Conservation (phyloP, 176 grass and related monocot genomes). For the Rhipidocladum racemiflorum region DNA sequence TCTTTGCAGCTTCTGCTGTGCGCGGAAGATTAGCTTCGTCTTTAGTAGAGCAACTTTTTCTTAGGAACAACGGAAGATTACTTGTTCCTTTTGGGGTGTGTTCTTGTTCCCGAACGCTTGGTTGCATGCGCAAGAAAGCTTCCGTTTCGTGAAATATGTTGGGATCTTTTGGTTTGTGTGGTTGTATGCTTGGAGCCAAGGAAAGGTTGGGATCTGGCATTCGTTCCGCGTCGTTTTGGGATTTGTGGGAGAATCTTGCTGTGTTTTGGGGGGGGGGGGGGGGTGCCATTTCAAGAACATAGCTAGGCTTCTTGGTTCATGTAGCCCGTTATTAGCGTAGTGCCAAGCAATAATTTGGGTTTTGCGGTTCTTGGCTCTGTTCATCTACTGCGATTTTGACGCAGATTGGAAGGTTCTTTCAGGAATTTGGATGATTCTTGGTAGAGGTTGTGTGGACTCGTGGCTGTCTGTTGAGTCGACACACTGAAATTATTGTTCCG, state of each 20-base stretch:
- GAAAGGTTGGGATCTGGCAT: neutral
- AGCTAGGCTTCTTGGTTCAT: conserved; percentile 7
- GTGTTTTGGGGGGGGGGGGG: no score
- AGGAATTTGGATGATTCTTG: neutral
- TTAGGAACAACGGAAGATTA: neutral
- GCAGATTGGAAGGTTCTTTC: neutral
- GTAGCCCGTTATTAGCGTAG: neutral
- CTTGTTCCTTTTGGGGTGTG: neutral
- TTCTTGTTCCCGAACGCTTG: neutral
- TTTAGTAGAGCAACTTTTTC: neutral
- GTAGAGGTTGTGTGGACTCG: neutral
- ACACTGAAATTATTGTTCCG: neutral
- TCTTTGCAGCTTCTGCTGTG: neutral
- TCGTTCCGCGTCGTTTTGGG: neutral
- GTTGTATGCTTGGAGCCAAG: neutral
- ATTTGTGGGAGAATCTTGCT: neutral
- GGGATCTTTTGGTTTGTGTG: neutral
- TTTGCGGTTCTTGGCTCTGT: neutral
- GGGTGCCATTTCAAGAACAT: neutral
- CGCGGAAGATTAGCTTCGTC: neutral
- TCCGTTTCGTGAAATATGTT: neutral
- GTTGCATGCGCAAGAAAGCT: neutral
- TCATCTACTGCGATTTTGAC: neutral
- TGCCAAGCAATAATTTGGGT: neutral
- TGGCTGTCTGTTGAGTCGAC: neutral